These are phyloP conservation scores for Globisporangium heterothallicum DNA, from an alignment of 352 stramenopile genomes.

Conservation along the genomic window DNA sequence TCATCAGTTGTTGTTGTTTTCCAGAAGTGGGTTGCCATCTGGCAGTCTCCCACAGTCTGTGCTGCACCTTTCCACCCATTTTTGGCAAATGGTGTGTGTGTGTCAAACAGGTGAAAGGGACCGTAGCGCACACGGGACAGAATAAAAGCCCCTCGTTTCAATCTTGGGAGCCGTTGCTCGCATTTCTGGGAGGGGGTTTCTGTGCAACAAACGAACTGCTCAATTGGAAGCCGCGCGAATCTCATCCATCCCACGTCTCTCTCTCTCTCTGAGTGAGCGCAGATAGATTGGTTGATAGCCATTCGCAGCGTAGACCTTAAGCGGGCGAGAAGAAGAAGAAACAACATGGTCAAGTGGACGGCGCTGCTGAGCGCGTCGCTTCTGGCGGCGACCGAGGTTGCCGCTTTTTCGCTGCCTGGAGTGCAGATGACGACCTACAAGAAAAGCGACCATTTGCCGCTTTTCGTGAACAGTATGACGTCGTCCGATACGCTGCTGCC, in stretches of 20 bases:
- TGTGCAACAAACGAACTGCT: neutral
- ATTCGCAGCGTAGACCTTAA: no score
- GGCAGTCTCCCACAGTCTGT: neutral
- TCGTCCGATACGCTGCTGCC: slow-evolving; percentile 94
- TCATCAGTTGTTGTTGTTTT: neutral
- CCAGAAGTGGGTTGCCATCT: slow-evolving; percentile 1
- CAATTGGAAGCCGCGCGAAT: neutral
- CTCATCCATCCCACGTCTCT: neutral
- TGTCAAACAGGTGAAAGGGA: no score
- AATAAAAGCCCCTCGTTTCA: neutral
- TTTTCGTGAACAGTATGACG: slow-evolving; percentile 95
- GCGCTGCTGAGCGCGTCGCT: slow-evolving; percentile 24
- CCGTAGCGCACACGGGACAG: neutral
- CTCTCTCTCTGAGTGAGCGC: neutral
- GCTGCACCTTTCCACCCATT: neutral
- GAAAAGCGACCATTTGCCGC: slow-evolving; percentile 74
- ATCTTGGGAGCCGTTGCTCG: no score
- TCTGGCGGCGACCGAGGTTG: slow-evolving; percentile 9
- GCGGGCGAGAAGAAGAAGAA: neutral
- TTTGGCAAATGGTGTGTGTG: neutral
- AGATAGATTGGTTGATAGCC: no score
- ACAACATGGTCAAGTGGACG: neutral
- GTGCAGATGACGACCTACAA: slow-evolving; percentile 89
- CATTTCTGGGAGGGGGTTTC: neutral
- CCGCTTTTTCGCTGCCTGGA: slow-evolving; percentile 70